Evolutionary conservation across 805 yeast genomes (phyloP).

Genomic region (Lipomyces sp.): DNA sequence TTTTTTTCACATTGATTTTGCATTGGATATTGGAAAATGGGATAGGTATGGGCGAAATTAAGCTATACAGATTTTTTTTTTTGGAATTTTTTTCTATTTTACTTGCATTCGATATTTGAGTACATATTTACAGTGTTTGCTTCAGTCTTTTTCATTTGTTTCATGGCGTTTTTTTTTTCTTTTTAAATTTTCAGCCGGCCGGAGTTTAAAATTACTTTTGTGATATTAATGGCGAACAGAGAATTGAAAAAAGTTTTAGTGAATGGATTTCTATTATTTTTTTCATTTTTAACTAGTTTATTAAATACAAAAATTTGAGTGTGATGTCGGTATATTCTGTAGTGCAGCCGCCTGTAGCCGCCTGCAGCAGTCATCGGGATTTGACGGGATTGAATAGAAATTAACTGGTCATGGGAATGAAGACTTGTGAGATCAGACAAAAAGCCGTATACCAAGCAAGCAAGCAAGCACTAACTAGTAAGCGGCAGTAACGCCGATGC

Average conservation of each 20-base stretch:
- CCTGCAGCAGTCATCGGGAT: no score
- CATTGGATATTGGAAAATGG: not conserved
- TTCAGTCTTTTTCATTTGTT: not conserved
- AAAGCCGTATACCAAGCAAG: no score
- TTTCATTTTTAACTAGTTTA: not conserved
- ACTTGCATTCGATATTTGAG: not conserved
- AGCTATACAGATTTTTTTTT: not conserved
- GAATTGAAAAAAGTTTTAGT: not conserved
- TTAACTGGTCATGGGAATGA: no score
- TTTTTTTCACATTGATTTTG: slow-evolving; percentile 7
- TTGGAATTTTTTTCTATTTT: not conserved
- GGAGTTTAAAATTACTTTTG: slow-evolving; percentile 8
- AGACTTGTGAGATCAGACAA: no score
- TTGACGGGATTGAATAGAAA: no score
- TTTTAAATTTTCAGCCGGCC: slow-evolving; percentile 11
- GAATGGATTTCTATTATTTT: not conserved
- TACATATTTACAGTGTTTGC: not conserved
- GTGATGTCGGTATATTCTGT: no score
- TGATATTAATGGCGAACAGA: not conserved
- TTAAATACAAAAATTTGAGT: no score
- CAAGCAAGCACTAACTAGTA: no score
- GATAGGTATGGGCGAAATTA: not conserved
- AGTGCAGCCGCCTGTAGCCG: no score
- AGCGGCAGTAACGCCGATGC: no score
- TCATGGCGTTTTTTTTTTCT: slow-evolving; percentile 9